Evolutionary conservation across 352 stramenopile species (phyloP).

Genomic region (Phytophthora pisi): DNA sequence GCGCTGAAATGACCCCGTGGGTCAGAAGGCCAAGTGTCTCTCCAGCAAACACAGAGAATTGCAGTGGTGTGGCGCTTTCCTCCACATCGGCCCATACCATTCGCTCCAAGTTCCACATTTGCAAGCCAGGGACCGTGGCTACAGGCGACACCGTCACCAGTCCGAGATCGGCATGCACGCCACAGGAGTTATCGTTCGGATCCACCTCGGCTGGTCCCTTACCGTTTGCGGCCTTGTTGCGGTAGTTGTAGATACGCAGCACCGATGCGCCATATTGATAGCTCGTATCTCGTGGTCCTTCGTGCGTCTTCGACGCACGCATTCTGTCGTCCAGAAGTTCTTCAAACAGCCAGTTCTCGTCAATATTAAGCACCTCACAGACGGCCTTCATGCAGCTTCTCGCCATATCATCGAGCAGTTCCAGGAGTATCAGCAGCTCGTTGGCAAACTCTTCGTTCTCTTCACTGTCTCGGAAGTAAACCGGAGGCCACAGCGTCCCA

Average conservation of each 20-base stretch:
- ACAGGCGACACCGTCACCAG: slow-evolving; percentile 81
- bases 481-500: slow-evolving; percentile 77
- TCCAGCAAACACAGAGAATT: slow-evolving; percentile 85
- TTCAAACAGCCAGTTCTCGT: slow-evolving; percentile 64
- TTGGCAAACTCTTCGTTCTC: slow-evolving; percentile 53
- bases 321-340: slow-evolving; percentile 71
- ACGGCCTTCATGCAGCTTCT: slow-evolving; percentile 81
- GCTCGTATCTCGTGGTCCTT: slow-evolving; percentile 44
- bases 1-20: slow-evolving; percentile 72
- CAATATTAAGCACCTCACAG: slow-evolving; percentile 72
- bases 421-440: slow-evolving; percentile 61
- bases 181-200: slow-evolving; percentile 72
- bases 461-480: slow-evolving; percentile 61
- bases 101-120: slow-evolving; percentile 89
- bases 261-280: slow-evolving; percentile 84
- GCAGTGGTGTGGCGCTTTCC: slow-evolving; percentile 51
- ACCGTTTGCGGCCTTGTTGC: slow-evolving; percentile 59
- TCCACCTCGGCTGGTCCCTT: slow-evolving; percentile 25
- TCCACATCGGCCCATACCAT: slow-evolving; percentile 86
- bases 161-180: slow-evolving; percentile 78
- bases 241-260: slow-evolving; percentile 86
- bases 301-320: slow-evolving; percentile 30
- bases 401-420: slow-evolving; percentile 67
- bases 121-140: slow-evolving; percentile 72
- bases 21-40: slow-evolving; percentile 80